A percentile compares a stretch with the other conserved stretches of the same genome.
Conservation (phyloP, 345 rosid species). For the Sonneratia alba region DNA sequence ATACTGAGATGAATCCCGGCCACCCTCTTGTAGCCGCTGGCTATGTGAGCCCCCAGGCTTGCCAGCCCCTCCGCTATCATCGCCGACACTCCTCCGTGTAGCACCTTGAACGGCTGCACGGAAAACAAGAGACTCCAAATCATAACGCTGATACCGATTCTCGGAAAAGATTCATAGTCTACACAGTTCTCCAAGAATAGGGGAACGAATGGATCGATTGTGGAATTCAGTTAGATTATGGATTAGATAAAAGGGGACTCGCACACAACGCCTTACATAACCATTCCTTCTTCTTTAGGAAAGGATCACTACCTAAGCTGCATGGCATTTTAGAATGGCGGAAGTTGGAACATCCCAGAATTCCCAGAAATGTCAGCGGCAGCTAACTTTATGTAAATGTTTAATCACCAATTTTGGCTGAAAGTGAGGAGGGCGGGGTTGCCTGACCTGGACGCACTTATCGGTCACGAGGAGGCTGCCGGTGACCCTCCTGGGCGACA, state of each 20-base stretch:
- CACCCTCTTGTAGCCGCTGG: conserved; percentile 59
- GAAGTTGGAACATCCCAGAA: neutral
- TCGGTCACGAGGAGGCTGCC: conserved; percentile 58
- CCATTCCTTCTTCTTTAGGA: no score
- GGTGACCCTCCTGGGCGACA: conserved; percentile 41
- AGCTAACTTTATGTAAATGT: neutral
- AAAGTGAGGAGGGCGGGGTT: neutral
- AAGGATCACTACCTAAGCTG: no score
- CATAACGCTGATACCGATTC: neutral
- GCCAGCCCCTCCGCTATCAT: conserved; percentile 77
- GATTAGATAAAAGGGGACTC: no score
- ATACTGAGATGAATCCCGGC: conserved; percentile 88
- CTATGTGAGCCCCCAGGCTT: conserved; percentile 87
- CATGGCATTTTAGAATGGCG: no score
- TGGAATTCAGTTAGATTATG: no score
- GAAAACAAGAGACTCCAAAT: neutral
- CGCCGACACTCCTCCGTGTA: conserved; percentile 95
- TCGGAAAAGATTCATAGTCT: no score
- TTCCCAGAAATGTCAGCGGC: neutral
- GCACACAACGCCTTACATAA: no score
- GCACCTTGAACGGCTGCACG: conserved; percentile 80
- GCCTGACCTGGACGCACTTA: conserved; percentile 54
- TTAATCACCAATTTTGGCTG: neutral
- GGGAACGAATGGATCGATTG: conserved; percentile 5
- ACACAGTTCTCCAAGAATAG: no score